Percentiles rank a stretch among this genome's conserved stretches.
These are phyloP conservation scores for rapeseed (Brassica napus) DNA, from an alignment of 345 rosid species.

Conservation along the genomic window DNA sequence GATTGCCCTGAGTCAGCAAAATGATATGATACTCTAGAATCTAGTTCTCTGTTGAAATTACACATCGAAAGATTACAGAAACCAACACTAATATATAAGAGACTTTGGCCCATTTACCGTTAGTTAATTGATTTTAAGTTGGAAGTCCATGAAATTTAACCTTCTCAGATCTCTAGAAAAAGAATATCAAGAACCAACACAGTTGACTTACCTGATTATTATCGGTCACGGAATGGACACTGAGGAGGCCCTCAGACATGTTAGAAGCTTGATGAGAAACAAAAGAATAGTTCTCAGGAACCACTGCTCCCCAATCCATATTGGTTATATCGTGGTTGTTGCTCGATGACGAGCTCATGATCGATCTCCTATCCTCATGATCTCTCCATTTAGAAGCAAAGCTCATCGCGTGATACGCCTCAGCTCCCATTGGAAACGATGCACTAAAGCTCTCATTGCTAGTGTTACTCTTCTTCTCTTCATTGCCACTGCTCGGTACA, in stretches of 20 bases:
- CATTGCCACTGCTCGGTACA: slow-evolving; percentile 10
- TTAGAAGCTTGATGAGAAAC: background rate
- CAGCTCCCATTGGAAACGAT: slow-evolving; percentile 38
- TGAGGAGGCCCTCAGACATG: background rate
- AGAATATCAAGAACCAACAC: background rate
- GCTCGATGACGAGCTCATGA: slow-evolving; percentile 37
- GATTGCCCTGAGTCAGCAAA: background rate
- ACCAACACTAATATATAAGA: background rate
- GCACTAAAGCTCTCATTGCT: slow-evolving; percentile 34
- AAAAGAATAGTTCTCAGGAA: background rate
- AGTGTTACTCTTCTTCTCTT: slow-evolving; percentile 13
- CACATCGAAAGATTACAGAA: background rate
- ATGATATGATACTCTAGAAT: background rate
- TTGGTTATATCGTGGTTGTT: background rate
- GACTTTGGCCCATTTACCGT: background rate
- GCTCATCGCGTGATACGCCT: slow-evolving; percentile 34
- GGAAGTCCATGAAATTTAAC: background rate
- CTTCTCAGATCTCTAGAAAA: background rate
- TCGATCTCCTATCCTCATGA: slow-evolving; percentile 46
- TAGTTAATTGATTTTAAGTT: background rate
- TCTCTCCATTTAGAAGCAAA: slow-evolving; percentile 43
- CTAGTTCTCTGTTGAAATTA: background rate
- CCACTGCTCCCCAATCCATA: slow-evolving; percentile 2
- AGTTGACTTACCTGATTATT: slow-evolving; percentile 44
- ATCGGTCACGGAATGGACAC: background rate